Evolutionary conservation across 148 eudicot species (phyloP).

Genomic region (Fagopyrum esculentum): DNA sequence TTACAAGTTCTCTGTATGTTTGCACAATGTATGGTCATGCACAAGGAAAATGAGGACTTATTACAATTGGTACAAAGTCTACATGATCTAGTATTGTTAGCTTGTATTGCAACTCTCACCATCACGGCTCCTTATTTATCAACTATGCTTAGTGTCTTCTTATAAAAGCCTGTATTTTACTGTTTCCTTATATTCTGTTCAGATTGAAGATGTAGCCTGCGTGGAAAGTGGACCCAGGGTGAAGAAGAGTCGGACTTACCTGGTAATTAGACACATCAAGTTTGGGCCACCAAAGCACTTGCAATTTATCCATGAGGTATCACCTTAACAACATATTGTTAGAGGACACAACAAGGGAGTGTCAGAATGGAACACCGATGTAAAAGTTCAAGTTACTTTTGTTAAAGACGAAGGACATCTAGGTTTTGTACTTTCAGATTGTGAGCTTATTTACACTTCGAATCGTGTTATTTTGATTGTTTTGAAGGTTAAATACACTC

Average conservation of each 20-base stretch:
- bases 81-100: slow-evolving; percentile 37
- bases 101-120: background rate
- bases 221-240: slow-evolving; percentile 55
- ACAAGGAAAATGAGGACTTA: slow-evolving; percentile 41
- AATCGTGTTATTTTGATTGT: too few relatives aligned
- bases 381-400: too few relatives aligned
- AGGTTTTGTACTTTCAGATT: too few relatives aligned
- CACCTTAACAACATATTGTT: too few relatives aligned
- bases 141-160: slow-evolving; percentile 2
- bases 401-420: too few relatives aligned
- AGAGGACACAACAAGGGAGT: too few relatives aligned
- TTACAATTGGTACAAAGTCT: slow-evolving; percentile 37
- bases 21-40: slow-evolving; percentile 47
- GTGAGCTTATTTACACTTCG: too few relatives aligned
- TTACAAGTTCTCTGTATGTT: background rate
- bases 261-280: slow-evolving; percentile 61
- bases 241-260: slow-evolving; percentile 44
- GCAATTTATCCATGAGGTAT: too few relatives aligned
- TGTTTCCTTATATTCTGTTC: slow-evolving; percentile 10
- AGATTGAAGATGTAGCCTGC: slow-evolving; percentile 66
- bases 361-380: too few relatives aligned
- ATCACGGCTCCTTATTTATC: slow-evolving; percentile 3
- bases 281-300: slow-evolving; percentile 65
- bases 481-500: too few relatives aligned
- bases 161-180: background rate